These are phyloP conservation scores for Neopestalotiopsis rosae DNA, from an alignment of 2,329 filamentous ascomycete species.

Conservation along the genomic window DNA sequence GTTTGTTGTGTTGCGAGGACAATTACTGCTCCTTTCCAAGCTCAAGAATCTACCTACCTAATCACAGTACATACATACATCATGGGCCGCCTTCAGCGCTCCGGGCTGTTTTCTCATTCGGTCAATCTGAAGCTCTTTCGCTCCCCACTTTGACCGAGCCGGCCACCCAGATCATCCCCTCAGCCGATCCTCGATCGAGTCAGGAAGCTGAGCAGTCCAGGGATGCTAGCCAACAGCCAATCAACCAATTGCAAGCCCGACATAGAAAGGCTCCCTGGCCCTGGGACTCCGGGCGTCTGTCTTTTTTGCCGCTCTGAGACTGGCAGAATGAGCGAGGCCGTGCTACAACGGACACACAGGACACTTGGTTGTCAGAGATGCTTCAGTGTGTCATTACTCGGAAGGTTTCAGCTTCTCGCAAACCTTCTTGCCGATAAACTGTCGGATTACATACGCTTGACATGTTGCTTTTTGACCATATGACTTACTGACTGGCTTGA, in stretches of 20 bases:
- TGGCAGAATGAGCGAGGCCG: neutral
- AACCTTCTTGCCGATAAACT: constrained; percentile 1
- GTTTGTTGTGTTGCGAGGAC: neutral
- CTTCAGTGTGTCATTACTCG: neutral
- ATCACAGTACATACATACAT: neutral
- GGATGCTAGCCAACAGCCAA: constrained; percentile 25
- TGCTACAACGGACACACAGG: neutral
- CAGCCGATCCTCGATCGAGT: constrained; percentile 30
- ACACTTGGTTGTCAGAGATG: neutral
- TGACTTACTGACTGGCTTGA: neutral
- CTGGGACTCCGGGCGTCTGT: neutral
- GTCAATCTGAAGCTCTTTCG: constrained; percentile 9
- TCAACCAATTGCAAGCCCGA: constrained; percentile 15
- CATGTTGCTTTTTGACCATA: constrained; percentile 2
- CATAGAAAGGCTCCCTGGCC: neutral
- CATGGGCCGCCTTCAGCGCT: neutral
- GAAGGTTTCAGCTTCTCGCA: neutral
- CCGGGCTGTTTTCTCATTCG: constrained; percentile 12
- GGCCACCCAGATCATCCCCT: constrained; percentile 8
- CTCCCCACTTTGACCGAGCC: neutral
- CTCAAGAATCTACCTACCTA: neutral
- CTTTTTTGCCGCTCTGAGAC: neutral
- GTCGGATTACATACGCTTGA: neutral
- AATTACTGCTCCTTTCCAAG: neutral
- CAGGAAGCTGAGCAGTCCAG: constrained; percentile 28